Conservation (phyloP, 257 asterid species). For the Gynochthodes officinalis region DNA sequence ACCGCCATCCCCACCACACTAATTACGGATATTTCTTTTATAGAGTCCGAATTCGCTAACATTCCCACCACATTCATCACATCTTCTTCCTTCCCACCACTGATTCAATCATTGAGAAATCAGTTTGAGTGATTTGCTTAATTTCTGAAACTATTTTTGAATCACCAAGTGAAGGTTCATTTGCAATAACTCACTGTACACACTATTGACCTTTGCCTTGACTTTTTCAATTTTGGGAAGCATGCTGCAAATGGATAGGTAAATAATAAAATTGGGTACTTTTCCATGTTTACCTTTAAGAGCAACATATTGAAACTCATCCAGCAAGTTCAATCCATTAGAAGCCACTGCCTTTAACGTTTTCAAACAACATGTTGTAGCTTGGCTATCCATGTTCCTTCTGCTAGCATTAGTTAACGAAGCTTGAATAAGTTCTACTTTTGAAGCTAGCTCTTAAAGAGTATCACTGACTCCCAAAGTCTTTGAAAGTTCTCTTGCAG, state of each 20-base stretch:
- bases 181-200: not conserved
- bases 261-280: not conserved
- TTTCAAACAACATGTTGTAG: not conserved
- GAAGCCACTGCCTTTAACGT: not conserved
- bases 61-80: slow-evolving; percentile 10
- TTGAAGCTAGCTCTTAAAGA: not conserved
- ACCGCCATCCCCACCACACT: slow-evolving; percentile 21
- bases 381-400: not conserved
- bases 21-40: slow-evolving; percentile 8
- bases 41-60: slow-evolving; percentile 8
- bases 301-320: not conserved
- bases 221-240: not conserved
- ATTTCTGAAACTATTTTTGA: not conserved
- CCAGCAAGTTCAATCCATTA: not conserved
- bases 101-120: not conserved
- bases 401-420: not conserved
- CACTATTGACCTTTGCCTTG: not conserved
- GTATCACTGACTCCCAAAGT: not conserved
- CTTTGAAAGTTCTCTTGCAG: not conserved
- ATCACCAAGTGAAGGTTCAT: not conserved
- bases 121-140: not conserved
- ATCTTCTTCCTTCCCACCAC: slow-evolving; percentile 19
- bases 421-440: not conserved
- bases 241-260: not conserved
- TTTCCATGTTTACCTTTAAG: not conserved